Conservation (phyloP, 139 green algal species). For the Ettlia oleoabundans region DNA sequence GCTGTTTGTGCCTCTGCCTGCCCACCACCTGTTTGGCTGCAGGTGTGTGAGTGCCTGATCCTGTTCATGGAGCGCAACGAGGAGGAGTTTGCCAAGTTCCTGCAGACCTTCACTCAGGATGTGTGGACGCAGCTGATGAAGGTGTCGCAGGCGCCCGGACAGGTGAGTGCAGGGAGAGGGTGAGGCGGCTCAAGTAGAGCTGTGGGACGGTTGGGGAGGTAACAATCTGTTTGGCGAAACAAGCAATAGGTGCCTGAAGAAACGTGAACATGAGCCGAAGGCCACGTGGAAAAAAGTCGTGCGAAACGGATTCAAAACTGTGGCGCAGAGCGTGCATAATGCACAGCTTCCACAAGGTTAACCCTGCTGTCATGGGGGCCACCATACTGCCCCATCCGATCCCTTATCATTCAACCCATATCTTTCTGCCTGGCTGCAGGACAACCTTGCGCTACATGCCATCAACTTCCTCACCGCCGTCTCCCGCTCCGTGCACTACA, state of each 20-base stretch:
- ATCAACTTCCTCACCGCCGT: slow-evolving; percentile 96
- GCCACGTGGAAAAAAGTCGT: too few species aligned
- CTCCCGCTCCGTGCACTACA: slow-evolving; percentile 79
- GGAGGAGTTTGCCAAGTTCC: slow-evolving; percentile 94
- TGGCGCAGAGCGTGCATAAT: too few species aligned
- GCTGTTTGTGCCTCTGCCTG: too few species aligned
- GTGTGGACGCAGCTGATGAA: slow-evolving; percentile 92
- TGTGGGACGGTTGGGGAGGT: too few species aligned
- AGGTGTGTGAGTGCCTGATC: slow-evolving; percentile 66
- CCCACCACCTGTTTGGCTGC: too few species aligned
- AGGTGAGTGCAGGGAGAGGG: slow-evolving; percentile 43
- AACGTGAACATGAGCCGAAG: too few species aligned
- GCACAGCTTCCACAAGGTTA: too few species aligned
- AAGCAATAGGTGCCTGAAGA: too few species aligned
- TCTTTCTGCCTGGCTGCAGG: slow-evolving; percentile 54
- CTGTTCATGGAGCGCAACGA: slow-evolving; percentile 95
- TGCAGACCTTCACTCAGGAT: slow-evolving; percentile 80
- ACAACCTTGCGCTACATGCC: slow-evolving; percentile 90
- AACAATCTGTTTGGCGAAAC: too few species aligned
- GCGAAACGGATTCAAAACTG: too few species aligned
- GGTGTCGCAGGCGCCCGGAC: slow-evolving; percentile 54
- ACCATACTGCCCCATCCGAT: background rate
- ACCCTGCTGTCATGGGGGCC: background rate
- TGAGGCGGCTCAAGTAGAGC: too few species aligned
- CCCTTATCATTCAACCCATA: background rate